Percentiles rank a stretch among this genome's conserved stretches.
Evolutionary conservation across 2,329 filamentous ascomycete genomes (phyloP).

Genomic region (Cercospora sp.): DNA sequence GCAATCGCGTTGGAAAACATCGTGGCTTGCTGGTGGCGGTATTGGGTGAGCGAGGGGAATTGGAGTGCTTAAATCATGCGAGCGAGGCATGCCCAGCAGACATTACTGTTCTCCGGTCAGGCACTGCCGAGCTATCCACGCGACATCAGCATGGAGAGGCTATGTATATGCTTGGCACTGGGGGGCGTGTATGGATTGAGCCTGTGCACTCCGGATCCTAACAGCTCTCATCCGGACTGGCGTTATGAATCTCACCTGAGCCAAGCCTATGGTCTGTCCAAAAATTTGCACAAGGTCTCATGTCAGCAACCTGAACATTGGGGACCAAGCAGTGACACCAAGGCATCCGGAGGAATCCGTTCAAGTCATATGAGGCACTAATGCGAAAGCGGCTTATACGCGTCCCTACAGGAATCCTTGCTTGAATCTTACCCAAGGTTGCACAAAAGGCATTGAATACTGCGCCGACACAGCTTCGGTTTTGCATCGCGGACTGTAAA

Average conservation of each 20-base stretch:
- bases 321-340: neutral
- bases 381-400: neutral
- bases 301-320: neutral
- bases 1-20: neutral
- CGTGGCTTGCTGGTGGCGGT: neutral
- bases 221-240: neutral
- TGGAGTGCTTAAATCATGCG: neutral
- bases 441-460: neutral
- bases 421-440: neutral
- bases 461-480: neutral
- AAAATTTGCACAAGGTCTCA: neutral
- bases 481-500: neutral
- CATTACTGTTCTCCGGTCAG: neutral
- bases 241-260: neutral
- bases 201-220: neutral
- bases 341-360: neutral
- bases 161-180: neutral
- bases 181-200: neutral
- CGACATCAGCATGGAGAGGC: neutral
- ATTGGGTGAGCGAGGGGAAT: neutral
- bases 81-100: neutral
- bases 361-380: neutral
- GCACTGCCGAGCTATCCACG: neutral
- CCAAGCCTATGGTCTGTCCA: neutral
- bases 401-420: neutral